Conservation (phyloP, 2,329 filamentous ascomycete genomes). For the Alternaria longipes region DNA sequence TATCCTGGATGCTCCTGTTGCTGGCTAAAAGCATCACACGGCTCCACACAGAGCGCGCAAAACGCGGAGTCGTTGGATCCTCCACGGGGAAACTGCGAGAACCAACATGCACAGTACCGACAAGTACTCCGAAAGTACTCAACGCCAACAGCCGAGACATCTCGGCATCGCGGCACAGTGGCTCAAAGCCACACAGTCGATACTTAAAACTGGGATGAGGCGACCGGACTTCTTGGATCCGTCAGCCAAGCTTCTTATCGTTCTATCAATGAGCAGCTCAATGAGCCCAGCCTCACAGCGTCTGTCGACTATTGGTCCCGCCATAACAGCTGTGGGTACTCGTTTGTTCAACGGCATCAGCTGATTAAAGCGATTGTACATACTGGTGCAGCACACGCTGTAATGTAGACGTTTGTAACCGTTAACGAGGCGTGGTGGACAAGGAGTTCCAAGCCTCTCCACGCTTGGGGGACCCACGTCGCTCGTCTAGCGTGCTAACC, state of each 20-base stretch:
- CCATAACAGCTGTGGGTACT: slow-evolving; percentile 6
- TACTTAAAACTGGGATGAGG: slow-evolving; percentile 28
- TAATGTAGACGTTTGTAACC: slow-evolving; percentile 9
- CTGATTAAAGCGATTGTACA: slow-evolving; percentile 8
- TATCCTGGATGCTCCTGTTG: neutral
- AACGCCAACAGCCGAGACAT: slow-evolving; percentile 35
- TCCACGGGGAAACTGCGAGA: slow-evolving; percentile 5
- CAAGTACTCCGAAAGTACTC: slow-evolving; percentile 17
- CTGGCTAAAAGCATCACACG: slow-evolving; percentile 2
- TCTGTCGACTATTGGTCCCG: slow-evolving; percentile 2
- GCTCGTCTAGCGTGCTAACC: slow-evolving; percentile 41
- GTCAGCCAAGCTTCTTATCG: slow-evolving; percentile 48
- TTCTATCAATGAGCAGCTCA: slow-evolving; percentile 20
- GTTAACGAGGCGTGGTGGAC: slow-evolving; percentile 31
- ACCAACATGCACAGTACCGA: slow-evolving; percentile 6
- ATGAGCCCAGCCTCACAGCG: slow-evolving; percentile 12
- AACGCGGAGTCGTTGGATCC: slow-evolving; percentile 12
- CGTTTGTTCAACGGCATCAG: slow-evolving; percentile 8
- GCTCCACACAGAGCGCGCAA: slow-evolving; percentile 2
- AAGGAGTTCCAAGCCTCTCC: slow-evolving; percentile 31
- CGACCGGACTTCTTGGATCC: slow-evolving; percentile 39
- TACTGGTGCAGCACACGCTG: slow-evolving; percentile 8
- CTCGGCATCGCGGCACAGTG: slow-evolving; percentile 43
- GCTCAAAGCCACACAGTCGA: slow-evolving; percentile 23
- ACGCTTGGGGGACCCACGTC: slow-evolving; percentile 45